These are phyloP conservation scores for Phialocephala subalpina DNA, from an alignment of 2,329 filamentous ascomycete species.

Conservation along the genomic window DNA sequence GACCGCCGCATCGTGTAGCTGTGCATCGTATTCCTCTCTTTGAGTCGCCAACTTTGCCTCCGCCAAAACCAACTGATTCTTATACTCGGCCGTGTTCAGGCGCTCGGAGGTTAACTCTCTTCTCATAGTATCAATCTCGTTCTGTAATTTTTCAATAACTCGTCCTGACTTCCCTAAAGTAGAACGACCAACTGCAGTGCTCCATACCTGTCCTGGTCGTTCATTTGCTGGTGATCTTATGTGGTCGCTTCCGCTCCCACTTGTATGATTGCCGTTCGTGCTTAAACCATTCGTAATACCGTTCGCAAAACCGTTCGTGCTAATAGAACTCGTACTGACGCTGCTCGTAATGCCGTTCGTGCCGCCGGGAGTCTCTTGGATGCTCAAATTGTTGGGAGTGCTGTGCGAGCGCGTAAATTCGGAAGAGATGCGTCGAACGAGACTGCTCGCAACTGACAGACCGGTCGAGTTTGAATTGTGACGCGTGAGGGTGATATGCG, in stretches of 20 bases:
- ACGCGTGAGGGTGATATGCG: conserved; percentile 30
- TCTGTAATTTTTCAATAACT: conserved; percentile 83
- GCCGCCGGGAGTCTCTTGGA: conserved; percentile 12
- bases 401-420: conserved; percentile 40
- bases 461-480: conserved; percentile 31
- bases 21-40: conserved; percentile 72
- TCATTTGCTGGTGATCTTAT: conserved; percentile 23
- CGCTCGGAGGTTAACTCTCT: conserved; percentile 75
- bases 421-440: conserved; percentile 40
- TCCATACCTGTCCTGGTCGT: conserved; percentile 53
- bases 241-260: conserved; percentile 9
- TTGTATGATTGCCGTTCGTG: neutral
- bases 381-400: conserved; percentile 24
- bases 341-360: neutral
- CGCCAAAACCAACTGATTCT: conserved; percentile 70
- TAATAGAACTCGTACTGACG: no score
- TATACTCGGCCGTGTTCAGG: conserved; percentile 73
- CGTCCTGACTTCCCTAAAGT: conserved; percentile 77
- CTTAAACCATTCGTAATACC: no score
- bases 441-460: conserved; percentile 27
- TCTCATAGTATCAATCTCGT: conserved; percentile 80
- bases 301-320: no score
- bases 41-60: conserved; percentile 77
- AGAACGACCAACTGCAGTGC: conserved; percentile 73
- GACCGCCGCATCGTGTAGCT: conserved; percentile 73